Evolutionary conservation across 2,329 filamentous ascomycete genomes (phyloP).

Genomic region (Aspergillus tanneri): DNA sequence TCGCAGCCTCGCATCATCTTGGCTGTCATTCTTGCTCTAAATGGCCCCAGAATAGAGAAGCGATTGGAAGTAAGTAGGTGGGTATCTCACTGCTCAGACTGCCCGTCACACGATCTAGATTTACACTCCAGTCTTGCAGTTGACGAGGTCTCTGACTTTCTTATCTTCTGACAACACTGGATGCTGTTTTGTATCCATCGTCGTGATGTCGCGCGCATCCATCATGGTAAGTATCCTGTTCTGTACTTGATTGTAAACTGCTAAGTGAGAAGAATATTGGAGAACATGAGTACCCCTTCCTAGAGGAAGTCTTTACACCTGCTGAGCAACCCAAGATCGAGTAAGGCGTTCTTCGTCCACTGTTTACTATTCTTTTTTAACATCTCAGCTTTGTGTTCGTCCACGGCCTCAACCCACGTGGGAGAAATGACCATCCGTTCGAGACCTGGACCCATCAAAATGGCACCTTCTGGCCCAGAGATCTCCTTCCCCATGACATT

Average conservation of each 20-base stretch:
- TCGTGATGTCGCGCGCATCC: background rate
- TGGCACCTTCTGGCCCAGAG: slow-evolving; percentile 27
- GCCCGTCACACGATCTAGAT: background rate
- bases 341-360: slow-evolving; percentile 14
- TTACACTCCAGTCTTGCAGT: background rate
- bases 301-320: slow-evolving; percentile 31
- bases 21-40: background rate
- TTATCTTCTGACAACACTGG: background rate
- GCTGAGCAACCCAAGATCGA: slow-evolving; percentile 27
- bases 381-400: slow-evolving; percentile 31
- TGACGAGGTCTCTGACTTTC: background rate
- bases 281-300: slow-evolving; percentile 31
- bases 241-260: background rate
- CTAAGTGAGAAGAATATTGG: slow-evolving; percentile 15
- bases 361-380: background rate
- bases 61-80: background rate
- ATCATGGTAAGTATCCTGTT: background rate
- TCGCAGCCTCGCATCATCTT: background rate
- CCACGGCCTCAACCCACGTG: slow-evolving; percentile 33
- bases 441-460: slow-evolving; percentile 35
- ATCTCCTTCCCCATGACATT: slow-evolving; percentile 28
- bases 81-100: background rate
- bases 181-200: background rate
- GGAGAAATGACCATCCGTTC: slow-evolving; percentile 32
- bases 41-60: background rate